Evolutionary conservation across 306 rosid species (phyloP), one percentile per base, ranked within the genome.

Genomic region (Gleditsia sinensis): DNA sequence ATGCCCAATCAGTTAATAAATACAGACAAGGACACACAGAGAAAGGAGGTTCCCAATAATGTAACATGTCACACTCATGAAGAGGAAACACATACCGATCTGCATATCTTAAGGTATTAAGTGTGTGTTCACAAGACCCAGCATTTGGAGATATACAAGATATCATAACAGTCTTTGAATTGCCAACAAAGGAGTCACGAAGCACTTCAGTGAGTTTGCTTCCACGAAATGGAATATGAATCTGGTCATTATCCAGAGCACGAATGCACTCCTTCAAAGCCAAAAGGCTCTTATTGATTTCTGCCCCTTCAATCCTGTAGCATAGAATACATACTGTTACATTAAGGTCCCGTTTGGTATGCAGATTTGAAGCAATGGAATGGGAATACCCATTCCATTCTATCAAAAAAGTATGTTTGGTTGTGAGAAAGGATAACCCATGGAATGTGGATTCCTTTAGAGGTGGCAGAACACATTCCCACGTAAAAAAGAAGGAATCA

Each of bases 121-220:
- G 88, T 1, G 99, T 95, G 75, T 95, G 99, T 77, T 95, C 99
- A 48, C 99, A 95, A 71, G 99, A 95, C 63, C 98, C 99, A 2
- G 97, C 99, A 78, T 94, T 94, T 19, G 99, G 99, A 65, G 99
- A 92, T 78, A 95, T 92, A 80, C 98, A 95, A 19, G 99, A 95
- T 76, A 95, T 92, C 99, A 92, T 95, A 42, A 95, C 99, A 70
- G 98, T 95, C 78, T 89, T 92, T 9, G 99, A 95, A 76, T 95
- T 95, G 57, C 99, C 99, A 68, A 95, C 97, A 54, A 92, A 95
- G 65, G 99, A 95, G 84, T 95, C 99, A 59, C 99, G 99, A 24
- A 95, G 99, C 71, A 95, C 99, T 86, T 95, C 98, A 34, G 99
- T 95, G 57, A 95, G 99, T 83, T 95, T 95, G 87, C 99, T 95